A percentile compares a stretch with the other conserved stretches of the same genome.
Conservation (phyloP, 2,329 filamentous ascomycete species). For the Arthrobotrys sphaeroides region DNA sequence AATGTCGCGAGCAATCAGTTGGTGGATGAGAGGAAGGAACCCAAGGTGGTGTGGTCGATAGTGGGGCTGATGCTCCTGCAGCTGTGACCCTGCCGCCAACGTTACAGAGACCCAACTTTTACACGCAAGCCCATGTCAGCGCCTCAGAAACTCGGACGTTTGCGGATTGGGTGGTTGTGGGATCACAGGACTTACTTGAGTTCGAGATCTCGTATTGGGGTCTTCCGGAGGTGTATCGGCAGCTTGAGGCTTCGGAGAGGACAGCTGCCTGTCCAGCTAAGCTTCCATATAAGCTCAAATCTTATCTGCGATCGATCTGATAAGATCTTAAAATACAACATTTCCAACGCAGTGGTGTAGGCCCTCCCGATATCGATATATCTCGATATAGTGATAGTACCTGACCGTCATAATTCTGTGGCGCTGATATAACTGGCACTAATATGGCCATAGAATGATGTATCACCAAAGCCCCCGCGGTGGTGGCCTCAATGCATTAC, state of each 20-base stretch:
- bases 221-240: not conserved
- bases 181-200: not conserved
- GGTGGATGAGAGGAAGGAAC: slow-evolving; percentile 14
- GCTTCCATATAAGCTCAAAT: slow-evolving; percentile 7
- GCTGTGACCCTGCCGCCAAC: slow-evolving; percentile 34
- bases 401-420: no score
- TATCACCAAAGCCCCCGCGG: no score
- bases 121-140: slow-evolving; percentile 33
- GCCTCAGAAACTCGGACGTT: not conserved
- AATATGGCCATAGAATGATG: no score
- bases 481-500: no score
- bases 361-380: not conserved
- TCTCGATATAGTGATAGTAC: no score
- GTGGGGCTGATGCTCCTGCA: slow-evolving; percentile 49
- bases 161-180: not conserved
- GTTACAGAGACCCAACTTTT: slow-evolving; percentile 26
- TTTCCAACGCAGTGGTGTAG: not conserved
- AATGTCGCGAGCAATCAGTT: not conserved
- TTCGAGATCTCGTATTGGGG: not conserved
- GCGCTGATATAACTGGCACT: no score
- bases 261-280: not conserved
- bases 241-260: not conserved
- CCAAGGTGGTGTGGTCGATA: slow-evolving; percentile 38
- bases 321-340: slow-evolving; percentile 19
- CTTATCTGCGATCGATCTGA: slow-evolving; percentile 11